phyloP scores from a whole-genome alignment of 139 green algal species.

The Haematococcus lacustris region DNA sequence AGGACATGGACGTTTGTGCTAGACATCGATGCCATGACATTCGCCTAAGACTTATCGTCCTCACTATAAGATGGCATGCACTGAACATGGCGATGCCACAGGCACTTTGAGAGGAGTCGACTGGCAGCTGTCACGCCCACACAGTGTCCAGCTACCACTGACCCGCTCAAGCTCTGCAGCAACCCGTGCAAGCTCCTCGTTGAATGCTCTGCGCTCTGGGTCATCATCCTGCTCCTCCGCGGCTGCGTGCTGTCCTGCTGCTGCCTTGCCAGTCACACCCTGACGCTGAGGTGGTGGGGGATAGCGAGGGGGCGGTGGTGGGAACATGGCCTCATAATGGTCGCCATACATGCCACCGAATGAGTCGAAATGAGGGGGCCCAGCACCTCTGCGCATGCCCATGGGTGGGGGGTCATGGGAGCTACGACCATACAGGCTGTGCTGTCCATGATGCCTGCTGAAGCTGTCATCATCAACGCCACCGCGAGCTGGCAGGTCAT shows the following conservation, averaged over 20 bases:
- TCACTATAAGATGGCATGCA: too few relatives aligned
- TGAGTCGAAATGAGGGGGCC: neutral
- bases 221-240: slow-evolving; percentile 8
- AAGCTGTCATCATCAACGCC: neutral
- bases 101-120: too few relatives aligned
- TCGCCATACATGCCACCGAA: slow-evolving; percentile 10
- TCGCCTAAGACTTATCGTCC: too few relatives aligned
- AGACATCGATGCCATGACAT: too few relatives aligned
- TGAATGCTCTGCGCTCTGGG: slow-evolving; percentile 2
- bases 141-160: too few relatives aligned
- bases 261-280: neutral
- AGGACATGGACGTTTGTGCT: neutral
- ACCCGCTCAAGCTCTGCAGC: slow-evolving; percentile 8
- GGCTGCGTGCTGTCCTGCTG: neutral
- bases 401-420: neutral
- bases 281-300: neutral
- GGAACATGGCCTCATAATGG: slow-evolving; percentile 29
- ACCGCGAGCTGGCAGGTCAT: neutral
- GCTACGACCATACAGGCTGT: neutral
- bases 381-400: neutral
- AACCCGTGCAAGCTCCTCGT: slow-evolving; percentile 7
- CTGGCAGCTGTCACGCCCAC: too few relatives aligned
- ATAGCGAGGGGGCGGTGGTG: slow-evolving; percentile 23
- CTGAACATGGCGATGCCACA: too few relatives aligned
- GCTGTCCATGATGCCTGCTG: neutral